Evolutionary conservation across 2,329 filamentous ascomycete genomes (phyloP), one percentile per base, ranked within the genome.

Genomic region (Nemania bipapillata): DNA sequence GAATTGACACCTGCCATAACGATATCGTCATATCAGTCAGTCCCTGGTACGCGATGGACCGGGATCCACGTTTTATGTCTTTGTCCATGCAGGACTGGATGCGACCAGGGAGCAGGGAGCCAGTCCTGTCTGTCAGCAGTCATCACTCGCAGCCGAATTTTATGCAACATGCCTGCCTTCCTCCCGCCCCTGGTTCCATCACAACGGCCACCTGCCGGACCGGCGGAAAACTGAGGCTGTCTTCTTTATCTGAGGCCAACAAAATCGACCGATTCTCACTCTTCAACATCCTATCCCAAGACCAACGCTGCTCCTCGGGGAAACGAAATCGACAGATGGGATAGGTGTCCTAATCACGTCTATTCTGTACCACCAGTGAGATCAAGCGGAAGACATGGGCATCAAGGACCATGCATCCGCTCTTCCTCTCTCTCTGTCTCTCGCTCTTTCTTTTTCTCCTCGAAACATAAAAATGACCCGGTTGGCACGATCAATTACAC

Each of bases 1-100:
- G n/a, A 70, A 57, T 11, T 64, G 60, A 61, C 50, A 57, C 60
- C 68, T 61, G 68, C 52, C 60, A 56, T 62, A 50, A 66, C 22
- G 35, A 62, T 55, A 40, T 47, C n/a, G 45, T 53, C 22, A 53
- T 55, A 53, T 63, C 22, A 26, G 22, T 49, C 24, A 52, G 15
- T 11, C 30, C 42, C 47, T 37, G 56, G 17, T 17, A 35, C 47
- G 54, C 40, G 66, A 55, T 61, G 56, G 50, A 47, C 60, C 28
- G 28, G 52, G 56, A 47, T 55, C 64, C 11, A 47, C 56, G 32
- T 61, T 55, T 52, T 61, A 49, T 54, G 30, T 40, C 6, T 53
- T 28, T 22, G n/a, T 55, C 30, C n/a, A 40, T 47, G 52, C 26
- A 57, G 28, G 49, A 24, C 56, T 32, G 52, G 49, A 68, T 65